Base-by-base conservation (phyloP, 495 filamentous ascomycete species). In the Penicillium angulare region DNA sequence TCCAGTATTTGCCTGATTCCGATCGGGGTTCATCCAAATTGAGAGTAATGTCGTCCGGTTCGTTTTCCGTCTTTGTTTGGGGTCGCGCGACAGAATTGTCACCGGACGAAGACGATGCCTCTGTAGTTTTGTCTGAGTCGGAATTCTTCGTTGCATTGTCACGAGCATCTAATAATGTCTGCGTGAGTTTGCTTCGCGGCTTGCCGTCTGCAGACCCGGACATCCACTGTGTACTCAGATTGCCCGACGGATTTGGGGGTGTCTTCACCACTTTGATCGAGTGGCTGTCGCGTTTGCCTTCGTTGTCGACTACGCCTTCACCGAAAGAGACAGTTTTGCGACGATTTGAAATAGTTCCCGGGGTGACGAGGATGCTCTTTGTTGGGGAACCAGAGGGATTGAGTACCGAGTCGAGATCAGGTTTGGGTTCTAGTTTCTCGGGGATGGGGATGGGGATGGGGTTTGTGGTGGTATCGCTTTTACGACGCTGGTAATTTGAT, bases 301-400 rank as follows among this genome's bases (percentile, higher is more conserved):
- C 81, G 46, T 83, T 81, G 47, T 87, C 77, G 10, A 79, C 66
- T 0, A 90, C 86, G 35, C 85, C 80, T 23, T 81, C 76, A 16
- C 85, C 88, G 66, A 97, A 98, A 0, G 92, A 91, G 16, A 98
- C 93, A 5, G 89, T 93, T 63, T 97, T 97, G 34, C 88, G 83
- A 44, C 86, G 81, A 45, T 85, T 79, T 6, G 85, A 79, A 9
- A 79, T 87, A 2, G 89, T 92, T 0, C 93, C 91, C 2, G 95
- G 95, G 0, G 95, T 97, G 49, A 96, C 71, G 6, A 98, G 80
- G 43, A 98, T 98, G 45, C 86, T 84, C 62, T 88, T 87, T 3
- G 84, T 79, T 1, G 86, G 85, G n/a, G 85, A 88, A 10, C 69
- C 63, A 39, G 77, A 51, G 5, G 65, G 57, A 35, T 68, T 76